Evolutionary conservation across 2,329 filamentous ascomycete species (phyloP).

Genomic region (Stemphylium beticola): DNA sequence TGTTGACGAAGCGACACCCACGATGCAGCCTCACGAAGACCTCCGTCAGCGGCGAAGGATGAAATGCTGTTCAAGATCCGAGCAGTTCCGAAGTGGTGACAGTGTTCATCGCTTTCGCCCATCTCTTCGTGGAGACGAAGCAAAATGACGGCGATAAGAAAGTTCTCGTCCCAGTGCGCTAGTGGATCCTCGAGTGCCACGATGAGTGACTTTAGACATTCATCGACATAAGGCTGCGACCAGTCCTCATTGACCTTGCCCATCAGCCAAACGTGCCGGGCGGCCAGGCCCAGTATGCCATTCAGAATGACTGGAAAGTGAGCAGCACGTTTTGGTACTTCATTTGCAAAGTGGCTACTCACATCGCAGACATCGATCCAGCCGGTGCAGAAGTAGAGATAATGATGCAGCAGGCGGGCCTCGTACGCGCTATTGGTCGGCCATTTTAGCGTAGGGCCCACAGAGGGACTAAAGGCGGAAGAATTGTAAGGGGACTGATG

Average conservation of each 20-base stretch:
- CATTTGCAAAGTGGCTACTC: slow-evolving; percentile 50
- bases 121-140: slow-evolving; percentile 58
- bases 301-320: slow-evolving; percentile 56
- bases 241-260: slow-evolving; percentile 49
- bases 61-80: slow-evolving; percentile 50
- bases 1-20: slow-evolving; percentile 53
- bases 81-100: slow-evolving; percentile 48
- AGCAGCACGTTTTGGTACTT: slow-evolving; percentile 56
- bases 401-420: slow-evolving; percentile 34
- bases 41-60: slow-evolving; percentile 47
- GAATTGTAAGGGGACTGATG: no score
- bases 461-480: no score
- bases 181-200: slow-evolving; percentile 52
- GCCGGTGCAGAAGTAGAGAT: slow-evolving; percentile 35
- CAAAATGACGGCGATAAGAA: slow-evolving; percentile 58
- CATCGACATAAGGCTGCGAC: slow-evolving; percentile 54
- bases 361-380: slow-evolving; percentile 41
- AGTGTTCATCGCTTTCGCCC: slow-evolving; percentile 48
- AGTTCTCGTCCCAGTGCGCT: slow-evolving; percentile 54
- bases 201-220: slow-evolving; percentile 57
- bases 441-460: no score
- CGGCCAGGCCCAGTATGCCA: slow-evolving; percentile 55
- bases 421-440: not conserved
- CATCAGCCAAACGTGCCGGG: slow-evolving; percentile 54
- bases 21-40: slow-evolving; percentile 50